Evolutionary conservation across 208 protist genomes (phyloP).

Genomic region (Wallacemonas sp.): DNA sequence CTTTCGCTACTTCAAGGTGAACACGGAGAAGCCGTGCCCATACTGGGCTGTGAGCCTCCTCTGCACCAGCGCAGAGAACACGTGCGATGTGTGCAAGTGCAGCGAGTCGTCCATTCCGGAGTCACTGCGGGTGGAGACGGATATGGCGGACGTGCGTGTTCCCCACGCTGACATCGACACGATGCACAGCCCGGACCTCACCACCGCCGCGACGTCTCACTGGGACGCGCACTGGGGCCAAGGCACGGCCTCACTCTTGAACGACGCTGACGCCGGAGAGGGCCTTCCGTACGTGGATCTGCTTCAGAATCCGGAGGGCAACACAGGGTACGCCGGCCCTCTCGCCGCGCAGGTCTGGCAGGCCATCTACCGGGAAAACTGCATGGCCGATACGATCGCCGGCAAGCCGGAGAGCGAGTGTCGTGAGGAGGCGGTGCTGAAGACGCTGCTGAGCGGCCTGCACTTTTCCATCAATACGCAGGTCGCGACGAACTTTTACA

Average conservation of each 20-base stretch:
- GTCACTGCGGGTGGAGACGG: constrained; percentile 42
- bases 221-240: constrained; percentile 2
- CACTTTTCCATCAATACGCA: constrained; percentile 89
- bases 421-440: constrained; percentile 57
- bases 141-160: constrained; percentile 77
- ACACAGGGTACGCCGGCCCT: constrained; percentile 84
- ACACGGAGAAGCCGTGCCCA: constrained; percentile 75
- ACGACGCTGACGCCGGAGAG: constrained; percentile 17
- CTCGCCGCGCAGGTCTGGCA: constrained; percentile 75
- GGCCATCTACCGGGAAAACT: constrained; percentile 88
- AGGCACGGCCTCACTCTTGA: background rate
- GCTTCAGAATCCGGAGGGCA: constrained; percentile 76
- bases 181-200: constrained; percentile 3
- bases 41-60: constrained; percentile 85
- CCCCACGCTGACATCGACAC: constrained; percentile 28
- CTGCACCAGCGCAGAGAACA: constrained; percentile 74
- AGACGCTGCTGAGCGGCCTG: constrained; percentile 80
- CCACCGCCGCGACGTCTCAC: background rate
- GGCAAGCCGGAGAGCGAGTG: constrained; percentile 26
- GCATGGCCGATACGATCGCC: constrained; percentile 22
- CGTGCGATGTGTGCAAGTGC: constrained; percentile 81
- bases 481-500: constrained; percentile 82
- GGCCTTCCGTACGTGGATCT: constrained; percentile 79
- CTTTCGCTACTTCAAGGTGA: constrained; percentile 91
- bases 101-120: constrained; percentile 70